Evolutionary conservation across 495 filamentous ascomycete genomes (phyloP).

Genomic region (Hyaloscypha finlandica): DNA sequence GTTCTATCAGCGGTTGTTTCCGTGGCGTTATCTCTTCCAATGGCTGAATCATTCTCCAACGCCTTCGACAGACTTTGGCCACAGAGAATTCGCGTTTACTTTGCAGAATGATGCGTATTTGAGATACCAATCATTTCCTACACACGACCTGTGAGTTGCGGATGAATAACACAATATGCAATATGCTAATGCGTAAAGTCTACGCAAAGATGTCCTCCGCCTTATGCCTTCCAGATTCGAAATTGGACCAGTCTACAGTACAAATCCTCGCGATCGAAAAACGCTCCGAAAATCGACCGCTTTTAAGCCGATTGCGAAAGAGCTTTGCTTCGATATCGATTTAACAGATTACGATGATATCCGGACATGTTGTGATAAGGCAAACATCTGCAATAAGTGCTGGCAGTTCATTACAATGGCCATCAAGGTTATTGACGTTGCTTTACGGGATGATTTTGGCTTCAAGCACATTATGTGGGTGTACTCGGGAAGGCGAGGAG

Average conservation of each 20-base stretch:
- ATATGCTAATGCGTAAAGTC: slow-evolving; percentile 43
- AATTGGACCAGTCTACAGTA: slow-evolving; percentile 92
- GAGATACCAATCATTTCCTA: slow-evolving; percentile 88
- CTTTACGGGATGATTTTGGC: slow-evolving; percentile 89
- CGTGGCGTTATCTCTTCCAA: slow-evolving; percentile 93
- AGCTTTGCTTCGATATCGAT: slow-evolving; percentile 98
- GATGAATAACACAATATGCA: not conserved
- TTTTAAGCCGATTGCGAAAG: slow-evolving; percentile 80
- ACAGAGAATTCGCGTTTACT: slow-evolving; percentile 95
- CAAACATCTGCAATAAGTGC: slow-evolving; percentile 91
- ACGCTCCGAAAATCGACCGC: slow-evolving; percentile 69
- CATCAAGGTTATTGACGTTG: slow-evolving; percentile 86
- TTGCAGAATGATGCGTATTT: slow-evolving; percentile 86
- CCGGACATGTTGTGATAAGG: slow-evolving; percentile 89
- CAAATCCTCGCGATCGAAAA: slow-evolving; percentile 94
- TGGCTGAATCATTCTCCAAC: slow-evolving; percentile 94
- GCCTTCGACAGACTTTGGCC: slow-evolving; percentile 83
- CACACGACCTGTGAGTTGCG: slow-evolving; percentile 72
- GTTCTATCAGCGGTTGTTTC: slow-evolving; percentile 96
- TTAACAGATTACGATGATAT: slow-evolving; percentile 98
- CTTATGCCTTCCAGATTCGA: slow-evolving; percentile 93
- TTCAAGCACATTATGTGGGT: slow-evolving; percentile 98
- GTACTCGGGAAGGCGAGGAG: slow-evolving; percentile 93
- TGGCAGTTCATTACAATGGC: slow-evolving; percentile 98
- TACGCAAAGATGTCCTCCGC: slow-evolving; percentile 86